Evolutionary conservation across 305 asterid species (phyloP).

Genomic region (Solanum hybrid): DNA sequence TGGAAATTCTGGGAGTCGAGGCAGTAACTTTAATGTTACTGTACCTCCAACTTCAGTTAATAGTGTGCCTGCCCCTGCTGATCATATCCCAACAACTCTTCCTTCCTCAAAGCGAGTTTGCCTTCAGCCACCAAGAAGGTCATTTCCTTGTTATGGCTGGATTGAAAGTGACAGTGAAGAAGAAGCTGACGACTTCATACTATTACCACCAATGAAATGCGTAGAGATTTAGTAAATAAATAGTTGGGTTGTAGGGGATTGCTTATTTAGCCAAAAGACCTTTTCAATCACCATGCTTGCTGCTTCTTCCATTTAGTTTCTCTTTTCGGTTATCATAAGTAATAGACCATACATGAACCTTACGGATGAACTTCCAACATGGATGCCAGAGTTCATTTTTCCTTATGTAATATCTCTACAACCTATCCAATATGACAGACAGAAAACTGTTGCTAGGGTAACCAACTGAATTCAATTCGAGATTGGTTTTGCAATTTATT

Average conservation of each 20-base stretch:
- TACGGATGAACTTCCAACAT: neutral
- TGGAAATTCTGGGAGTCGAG: neutral
- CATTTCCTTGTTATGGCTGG: slow-evolving; percentile 13
- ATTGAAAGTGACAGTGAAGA: slow-evolving; percentile 4
- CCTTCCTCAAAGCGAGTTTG: slow-evolving; percentile 1
- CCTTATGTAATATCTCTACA: neutral
- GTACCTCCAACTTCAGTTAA: neutral
- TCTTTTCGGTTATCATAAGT: neutral
- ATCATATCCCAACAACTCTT: neutral
- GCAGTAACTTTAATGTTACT: neutral
- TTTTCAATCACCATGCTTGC: neutral
- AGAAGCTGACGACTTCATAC: slow-evolving; percentile 1
- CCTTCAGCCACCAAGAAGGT: slow-evolving; percentile 1
- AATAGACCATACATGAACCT: neutral
- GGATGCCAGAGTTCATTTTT: neutral
- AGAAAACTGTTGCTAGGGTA: neutral
- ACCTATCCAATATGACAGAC: neutral
- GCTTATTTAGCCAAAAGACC: neutral
- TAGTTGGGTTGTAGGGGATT: neutral
- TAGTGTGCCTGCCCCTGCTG: neutral
- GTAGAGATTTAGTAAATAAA: neutral
- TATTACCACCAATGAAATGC: neutral
- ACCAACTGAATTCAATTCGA: neutral
- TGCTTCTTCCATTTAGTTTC: neutral
- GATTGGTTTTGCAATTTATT: neutral